Evolutionary conservation across 2,329 filamentous ascomycete species (phyloP).

Genomic region (Dothiorella sarmentorum): DNA sequence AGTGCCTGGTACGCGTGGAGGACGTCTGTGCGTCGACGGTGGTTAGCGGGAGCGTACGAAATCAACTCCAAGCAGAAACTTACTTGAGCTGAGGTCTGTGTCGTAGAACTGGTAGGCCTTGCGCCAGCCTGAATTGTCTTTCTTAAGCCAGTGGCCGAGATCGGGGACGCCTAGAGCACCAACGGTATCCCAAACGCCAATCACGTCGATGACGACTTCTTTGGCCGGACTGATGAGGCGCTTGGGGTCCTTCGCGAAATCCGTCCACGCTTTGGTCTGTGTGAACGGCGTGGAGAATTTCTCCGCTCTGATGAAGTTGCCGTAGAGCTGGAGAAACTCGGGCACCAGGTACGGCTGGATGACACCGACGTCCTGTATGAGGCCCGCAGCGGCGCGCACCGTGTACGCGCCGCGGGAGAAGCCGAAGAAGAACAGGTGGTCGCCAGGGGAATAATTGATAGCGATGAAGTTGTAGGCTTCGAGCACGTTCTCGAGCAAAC

Average conservation of each 20-base stretch:
- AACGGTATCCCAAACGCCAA: slow-evolving; percentile 48
- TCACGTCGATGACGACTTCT: slow-evolving; percentile 36
- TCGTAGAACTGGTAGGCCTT: slow-evolving; percentile 18
- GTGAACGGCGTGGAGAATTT: neutral
- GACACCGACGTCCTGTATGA: slow-evolving; percentile 47
- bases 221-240: neutral
- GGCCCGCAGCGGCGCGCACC: slow-evolving; percentile 38
- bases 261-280: neutral
- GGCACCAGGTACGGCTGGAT: slow-evolving; percentile 44
- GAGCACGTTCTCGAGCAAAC: slow-evolving; percentile 46
- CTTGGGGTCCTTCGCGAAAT: neutral
- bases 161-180: neutral
- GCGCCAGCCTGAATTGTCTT: slow-evolving; percentile 13
- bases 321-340: slow-evolving; percentile 40
- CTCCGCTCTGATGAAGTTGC: neutral
- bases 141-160: neutral
- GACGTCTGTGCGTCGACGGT: slow-evolving; percentile 27
- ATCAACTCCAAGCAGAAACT: neutral
- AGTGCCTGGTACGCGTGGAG: slow-evolving; percentile 56
- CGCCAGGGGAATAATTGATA: slow-evolving; percentile 50
- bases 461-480: slow-evolving; percentile 51
- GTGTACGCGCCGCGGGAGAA: slow-evolving; percentile 47
- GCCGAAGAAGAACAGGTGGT: slow-evolving; percentile 39
- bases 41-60: too few species aligned
- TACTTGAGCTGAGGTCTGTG: slow-evolving; percentile 1